Evolutionary conservation across 2,329 filamentous ascomycete species (phyloP), one percentile per base, ranked within the genome.

Genomic region (Proliferodiscus dingleyae): DNA sequence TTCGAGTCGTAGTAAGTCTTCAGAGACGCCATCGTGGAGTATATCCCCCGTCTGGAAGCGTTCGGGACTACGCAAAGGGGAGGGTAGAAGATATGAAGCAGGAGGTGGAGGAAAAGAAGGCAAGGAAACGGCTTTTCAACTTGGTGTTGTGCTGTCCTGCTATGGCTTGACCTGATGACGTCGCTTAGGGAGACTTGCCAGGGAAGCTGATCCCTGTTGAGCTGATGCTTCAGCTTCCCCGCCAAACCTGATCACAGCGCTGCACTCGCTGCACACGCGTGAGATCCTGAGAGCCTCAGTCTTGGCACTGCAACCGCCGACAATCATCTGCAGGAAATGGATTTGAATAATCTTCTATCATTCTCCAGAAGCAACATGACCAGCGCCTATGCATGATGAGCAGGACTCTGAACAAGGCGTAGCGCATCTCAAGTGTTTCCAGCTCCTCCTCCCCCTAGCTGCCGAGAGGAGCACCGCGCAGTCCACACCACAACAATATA

Each of bases 1-100:
- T 52, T 50, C 32, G 57, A 47, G 37, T 57, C 53, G 37, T 55
- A 51, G 23, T 61, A 50, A 37, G 39, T 48, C 45, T 58, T 58
- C 30, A 51, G 39, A 15, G 55, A 54, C 52, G 58, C 59, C 60
- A 61, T 61, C 28, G 33, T 50, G 42, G 33, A 32, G 33, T 43
- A 22, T 37, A n/a, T n/a, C n/a, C n/a, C n/a, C n/a, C n/a, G n/a
- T 40, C 39, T 44, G 40, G 49, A 28, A 41, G 19, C 24, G 47
- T 22, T 13, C 36, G 43, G n/a, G 38, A 15, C 22, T 30, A 43
- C 29, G 45, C 45, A 21, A 50, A 40, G 37, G 22, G 30, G 33
- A 41, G 40, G 29, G n/a, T n/a, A n/a, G n/a, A 45, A 21, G 23
- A 43, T 21, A 38, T 5, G 41, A 34, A 39, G 29, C 11, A 33